Evolutionary conservation across 345 rosid genomes (phyloP).

Genomic region (Angophora floribunda): DNA sequence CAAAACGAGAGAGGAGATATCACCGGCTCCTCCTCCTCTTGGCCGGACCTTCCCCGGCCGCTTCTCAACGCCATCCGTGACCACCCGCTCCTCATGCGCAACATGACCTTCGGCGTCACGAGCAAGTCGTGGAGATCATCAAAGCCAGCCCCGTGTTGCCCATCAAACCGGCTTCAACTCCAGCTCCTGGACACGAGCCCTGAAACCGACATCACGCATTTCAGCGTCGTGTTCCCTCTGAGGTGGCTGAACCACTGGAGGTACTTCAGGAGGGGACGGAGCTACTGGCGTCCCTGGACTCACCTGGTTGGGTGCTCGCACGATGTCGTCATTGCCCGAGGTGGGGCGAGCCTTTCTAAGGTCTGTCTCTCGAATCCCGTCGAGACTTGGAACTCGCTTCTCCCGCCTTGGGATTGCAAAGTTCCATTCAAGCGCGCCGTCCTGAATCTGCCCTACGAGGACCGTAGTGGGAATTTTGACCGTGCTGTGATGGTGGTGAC

Average conservation of each 20-base stretch:
- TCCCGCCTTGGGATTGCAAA: conserved; percentile 4
- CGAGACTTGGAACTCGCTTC: accelerated
- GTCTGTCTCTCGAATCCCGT: not conserved
- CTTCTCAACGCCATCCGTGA: conserved; percentile 1
- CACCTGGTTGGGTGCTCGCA: conserved; percentile 1
- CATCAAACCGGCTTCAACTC: conserved; percentile 8
- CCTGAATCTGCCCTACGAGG: not conserved
- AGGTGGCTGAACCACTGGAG: not conserved
- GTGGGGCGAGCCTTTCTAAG: not conserved
- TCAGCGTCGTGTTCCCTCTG: not conserved
- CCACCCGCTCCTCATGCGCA: not conserved
- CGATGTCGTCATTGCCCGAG: not conserved
- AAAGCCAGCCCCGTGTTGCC: not conserved
- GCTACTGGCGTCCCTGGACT: not conserved
- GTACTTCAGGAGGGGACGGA: not conserved
- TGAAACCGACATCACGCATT: not conserved
- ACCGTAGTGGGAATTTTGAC: accelerated
- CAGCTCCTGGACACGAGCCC: not conserved
- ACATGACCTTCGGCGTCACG: not conserved
- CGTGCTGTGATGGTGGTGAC: not conserved
- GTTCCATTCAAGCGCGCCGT: not conserved
- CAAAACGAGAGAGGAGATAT: not conserved
- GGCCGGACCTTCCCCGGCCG: conserved; percentile 14
- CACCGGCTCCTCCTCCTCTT: not conserved
- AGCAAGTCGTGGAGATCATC: conserved; percentile 9